Conservation (phyloP, 179 eudicot species). For the Silene noctiflora region DNA sequence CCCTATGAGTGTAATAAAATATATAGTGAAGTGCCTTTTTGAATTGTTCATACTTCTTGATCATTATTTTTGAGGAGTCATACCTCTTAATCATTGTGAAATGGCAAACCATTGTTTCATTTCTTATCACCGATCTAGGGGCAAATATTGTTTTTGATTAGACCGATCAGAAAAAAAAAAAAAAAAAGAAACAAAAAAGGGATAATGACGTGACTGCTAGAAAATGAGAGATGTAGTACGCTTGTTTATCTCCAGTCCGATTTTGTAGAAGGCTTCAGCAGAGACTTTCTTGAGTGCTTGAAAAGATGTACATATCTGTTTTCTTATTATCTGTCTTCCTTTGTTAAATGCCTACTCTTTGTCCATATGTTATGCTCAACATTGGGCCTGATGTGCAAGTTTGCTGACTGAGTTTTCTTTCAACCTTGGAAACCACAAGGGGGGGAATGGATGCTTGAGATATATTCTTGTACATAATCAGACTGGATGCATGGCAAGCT, state of each 20-base stretch:
- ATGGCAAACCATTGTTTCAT: not conserved
- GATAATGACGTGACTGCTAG: not conserved
- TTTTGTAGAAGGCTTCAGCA: not conserved
- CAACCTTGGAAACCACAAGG: too few species aligned
- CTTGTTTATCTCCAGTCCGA: not conserved
- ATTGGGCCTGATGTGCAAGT: not conserved
- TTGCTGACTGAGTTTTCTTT: too few species aligned
- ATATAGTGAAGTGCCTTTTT: not conserved
- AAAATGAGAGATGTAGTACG: not conserved
- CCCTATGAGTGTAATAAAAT: not conserved
- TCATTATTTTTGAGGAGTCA: not conserved
- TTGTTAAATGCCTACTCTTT: not conserved
- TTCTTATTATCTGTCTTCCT: not conserved
- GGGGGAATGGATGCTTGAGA: not conserved
- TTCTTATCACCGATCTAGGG: not conserved
- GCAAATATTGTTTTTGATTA: not conserved
- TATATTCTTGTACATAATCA: not conserved
- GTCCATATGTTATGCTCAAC: not conserved
- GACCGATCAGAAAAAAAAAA: not conserved
- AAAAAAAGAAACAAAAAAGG: too few species aligned
- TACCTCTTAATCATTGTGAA: not conserved
- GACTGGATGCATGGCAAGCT: not conserved
- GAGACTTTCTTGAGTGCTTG: not conserved
- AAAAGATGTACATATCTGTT: not conserved
- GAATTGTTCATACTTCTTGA: slow-evolving; percentile 1